Evolutionary conservation across 1,284 basidiomycete genomes (phyloP), one percentile per base, ranked within the genome.

Genomic region (Fistulinella staudtii): DNA sequence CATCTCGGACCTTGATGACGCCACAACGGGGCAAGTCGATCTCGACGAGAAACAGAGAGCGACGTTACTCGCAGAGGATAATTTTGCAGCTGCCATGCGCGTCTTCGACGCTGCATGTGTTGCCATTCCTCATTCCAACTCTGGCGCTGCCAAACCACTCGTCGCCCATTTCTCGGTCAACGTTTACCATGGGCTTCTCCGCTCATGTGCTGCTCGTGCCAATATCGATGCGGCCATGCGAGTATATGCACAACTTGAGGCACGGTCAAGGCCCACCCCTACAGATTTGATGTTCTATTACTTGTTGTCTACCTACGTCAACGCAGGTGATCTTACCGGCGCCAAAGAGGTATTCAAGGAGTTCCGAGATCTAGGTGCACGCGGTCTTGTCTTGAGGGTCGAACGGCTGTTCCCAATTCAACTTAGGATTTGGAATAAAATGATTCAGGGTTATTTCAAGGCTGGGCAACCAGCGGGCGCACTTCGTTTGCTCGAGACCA

Each of bases 401-500:
- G 56, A 63, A 5, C 45, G 51, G 28, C 43, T 53, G 37, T 55
- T 52, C 18, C 63, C 61, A 11, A 51, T 56, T 3, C 72, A 75
- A 43, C 66, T 80, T 23, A 55, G 69, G 27, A 72, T 89, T 2
- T 93, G 81, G 80, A 82, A 83, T 50, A 68, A 75, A 50, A 88
- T 93, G 79, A 78, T 95, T 43, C 71, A 78, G 35, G 78, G 81
- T 0, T 84, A 89, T 66, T 87, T 95, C 70, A 72, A 69, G 15
- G 76, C 73, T 25, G 81, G 80, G 5, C 71, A 82, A 46, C 71
- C 82, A 0, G 76, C 78, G 3, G 77, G 74, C 36, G 92, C 82
- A 5, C 61, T 93, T 8, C 75, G 65, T 15, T 64, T 94, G 3
- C 69, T 95, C 36, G 84, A 90, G 51, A 66, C 74, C 49, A 89